phyloP scores from a whole-genome alignment of 129 eudicot species.

The Logfia minima region DNA sequence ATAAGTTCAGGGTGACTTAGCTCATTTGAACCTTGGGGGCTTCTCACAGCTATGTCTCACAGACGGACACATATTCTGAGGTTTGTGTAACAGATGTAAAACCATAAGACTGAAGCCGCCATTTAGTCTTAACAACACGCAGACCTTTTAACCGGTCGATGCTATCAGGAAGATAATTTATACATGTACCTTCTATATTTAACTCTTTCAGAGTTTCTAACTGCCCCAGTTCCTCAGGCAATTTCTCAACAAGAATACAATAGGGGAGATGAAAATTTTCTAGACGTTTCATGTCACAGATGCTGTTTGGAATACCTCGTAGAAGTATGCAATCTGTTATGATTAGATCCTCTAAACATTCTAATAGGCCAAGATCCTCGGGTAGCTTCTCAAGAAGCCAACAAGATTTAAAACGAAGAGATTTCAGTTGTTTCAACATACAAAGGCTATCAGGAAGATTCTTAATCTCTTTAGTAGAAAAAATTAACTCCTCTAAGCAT shows the following conservation, averaged over 20 bases:
- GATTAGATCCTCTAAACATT: constrained; percentile 14
- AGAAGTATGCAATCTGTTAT: background rate
- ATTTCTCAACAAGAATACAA: constrained; percentile 12
- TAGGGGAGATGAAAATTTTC: background rate
- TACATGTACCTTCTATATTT: constrained; percentile 11
- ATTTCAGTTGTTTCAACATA: no score
- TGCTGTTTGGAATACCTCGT: constrained; percentile 7
- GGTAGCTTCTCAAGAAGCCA: no score
- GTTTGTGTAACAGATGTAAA: background rate
- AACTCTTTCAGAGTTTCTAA: constrained; percentile 7
- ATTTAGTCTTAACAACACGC: background rate
- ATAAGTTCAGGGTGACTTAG: no score
- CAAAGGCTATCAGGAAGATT: background rate
- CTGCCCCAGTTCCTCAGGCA: constrained; percentile 20
- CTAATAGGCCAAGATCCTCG: constrained; percentile 10
- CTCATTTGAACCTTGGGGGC: no score
- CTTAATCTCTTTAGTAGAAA: background rate
- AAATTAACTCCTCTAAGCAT: background rate
- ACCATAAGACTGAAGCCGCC: background rate
- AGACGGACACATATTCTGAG: background rate
- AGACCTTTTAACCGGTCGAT: constrained; percentile 8
- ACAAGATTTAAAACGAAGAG: no score
- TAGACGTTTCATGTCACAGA: background rate
- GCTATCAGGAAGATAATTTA: no score
- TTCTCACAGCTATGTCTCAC: background rate